These are phyloP conservation scores for Andalucia godoyi DNA, from an alignment of 78 protist species.

Conservation along the genomic window DNA sequence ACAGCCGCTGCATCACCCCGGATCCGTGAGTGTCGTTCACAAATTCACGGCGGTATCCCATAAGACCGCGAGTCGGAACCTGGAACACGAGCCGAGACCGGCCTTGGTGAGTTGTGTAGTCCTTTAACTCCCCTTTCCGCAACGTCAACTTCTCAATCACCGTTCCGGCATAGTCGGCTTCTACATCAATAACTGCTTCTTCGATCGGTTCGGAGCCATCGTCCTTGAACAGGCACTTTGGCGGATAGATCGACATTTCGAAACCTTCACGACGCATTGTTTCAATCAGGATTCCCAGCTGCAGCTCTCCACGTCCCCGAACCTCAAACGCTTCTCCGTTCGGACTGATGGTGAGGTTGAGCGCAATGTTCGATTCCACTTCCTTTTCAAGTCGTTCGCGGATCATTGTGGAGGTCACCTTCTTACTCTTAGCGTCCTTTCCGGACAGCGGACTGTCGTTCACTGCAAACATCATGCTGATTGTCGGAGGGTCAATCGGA, in stretches of 20 bases:
- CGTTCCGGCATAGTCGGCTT: conserved; percentile 34
- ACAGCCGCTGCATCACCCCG: conserved; percentile 49
- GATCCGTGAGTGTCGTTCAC: conserved; percentile 56
- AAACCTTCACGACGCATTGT: conserved; percentile 83
- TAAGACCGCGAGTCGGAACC: conserved; percentile 56
- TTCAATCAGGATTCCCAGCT: conserved; percentile 77
- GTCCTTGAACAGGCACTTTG: not conserved
- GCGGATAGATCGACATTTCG: conserved; percentile 57
- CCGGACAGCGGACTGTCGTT: conserved; percentile 67
- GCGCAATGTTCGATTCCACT: conserved; percentile 60
- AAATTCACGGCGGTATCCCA: conserved; percentile 42
- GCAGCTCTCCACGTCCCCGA: conserved; percentile 80
- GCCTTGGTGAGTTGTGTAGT: conserved; percentile 21
- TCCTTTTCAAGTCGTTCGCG: conserved; percentile 54
- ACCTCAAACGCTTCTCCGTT: conserved; percentile 29
- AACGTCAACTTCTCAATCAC: conserved; percentile 40
- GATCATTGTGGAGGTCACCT: conserved; percentile 29
- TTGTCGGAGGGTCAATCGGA: conserved; percentile 79
- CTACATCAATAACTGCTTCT: conserved; percentile 55
- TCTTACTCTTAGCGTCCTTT: conserved; percentile 44
- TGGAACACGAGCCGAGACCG: conserved; percentile 32
- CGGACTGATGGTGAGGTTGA: conserved; percentile 14
- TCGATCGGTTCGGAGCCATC: conserved; percentile 31
- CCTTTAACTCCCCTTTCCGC: not conserved
- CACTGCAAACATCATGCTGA: conserved; percentile 52